Base-by-base conservation (phyloP, 2,329 filamentous ascomycete genomes). In the Paraconiothyrium brasiliense region DNA sequence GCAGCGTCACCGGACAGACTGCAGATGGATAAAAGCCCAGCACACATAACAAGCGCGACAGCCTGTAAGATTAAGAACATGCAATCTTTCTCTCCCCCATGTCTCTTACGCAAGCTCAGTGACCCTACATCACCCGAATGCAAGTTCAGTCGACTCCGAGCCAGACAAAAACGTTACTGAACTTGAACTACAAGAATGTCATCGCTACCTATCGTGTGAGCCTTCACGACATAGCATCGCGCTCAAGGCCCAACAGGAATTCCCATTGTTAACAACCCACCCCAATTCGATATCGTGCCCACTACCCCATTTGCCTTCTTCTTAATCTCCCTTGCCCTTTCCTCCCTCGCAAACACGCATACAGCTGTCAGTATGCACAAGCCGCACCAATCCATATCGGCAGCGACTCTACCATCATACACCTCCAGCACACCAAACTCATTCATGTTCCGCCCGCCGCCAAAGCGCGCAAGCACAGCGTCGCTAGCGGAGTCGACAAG, bases 381-480 rank as follows among this genome's bases (percentile, higher is more conserved):
- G 11, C 61, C 61, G 32, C 58, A 63, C 54, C 54, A 63, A 37
- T 63, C 51, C 44, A 54, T 47, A 30, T 63, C 61, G 3, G 22
- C 5, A n/a, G 58, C 61, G 1, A 63, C 39, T 22, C 44, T 11
- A 24, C 7, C 20, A 50, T 63, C 58, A 35, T 63, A 63, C n/a
- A 63, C 54, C 48, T 63, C 61, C 41, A 63, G 32, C 48, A 63
- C 43, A n/a, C 61, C 61, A 56, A 63, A 63, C 54, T 63, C 61
- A 50, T 54, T 58, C 24, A 54, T 54, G 30, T 60, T 46, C 44
- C 39, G 16, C 10, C 52, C 54, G 43, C 61, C 61, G 50, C 61
- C 61, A 32, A 63, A 63, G 8, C 61, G 35, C 30, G 58, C 61
- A 22, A 63, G 34, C 30, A 58, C 41, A 5, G 32, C 46, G 4